Percentiles rank a stretch among this genome's conserved stretches.
phyloP scores from a whole-genome alignment of 495 filamentous ascomycete species.

The Xylaria scruposa region DNA sequence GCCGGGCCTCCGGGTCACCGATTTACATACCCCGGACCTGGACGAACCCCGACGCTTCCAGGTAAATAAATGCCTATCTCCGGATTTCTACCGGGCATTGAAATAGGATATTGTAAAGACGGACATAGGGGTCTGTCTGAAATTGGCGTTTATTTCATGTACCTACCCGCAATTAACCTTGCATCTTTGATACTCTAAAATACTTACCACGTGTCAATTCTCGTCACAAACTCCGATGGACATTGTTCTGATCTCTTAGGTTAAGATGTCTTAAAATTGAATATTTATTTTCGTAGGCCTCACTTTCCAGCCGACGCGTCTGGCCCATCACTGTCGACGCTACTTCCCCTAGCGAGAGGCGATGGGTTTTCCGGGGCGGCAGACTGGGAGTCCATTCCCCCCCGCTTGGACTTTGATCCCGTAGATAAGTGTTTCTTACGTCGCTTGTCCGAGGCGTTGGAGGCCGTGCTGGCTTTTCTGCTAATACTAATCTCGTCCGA shows the following conservation, averaged over 20 bases:
- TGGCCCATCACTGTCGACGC: constrained; percentile 39
- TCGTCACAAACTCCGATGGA: background rate
- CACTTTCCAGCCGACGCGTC: background rate
- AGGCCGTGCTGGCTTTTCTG: constrained; percentile 55
- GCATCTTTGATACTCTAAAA: background rate
- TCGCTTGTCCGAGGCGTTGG: constrained; percentile 56
- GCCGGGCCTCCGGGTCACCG: background rate
- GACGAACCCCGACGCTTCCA: background rate
- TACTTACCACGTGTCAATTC: background rate
- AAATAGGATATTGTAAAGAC: background rate
- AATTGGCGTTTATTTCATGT: background rate
- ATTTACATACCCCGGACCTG: background rate
- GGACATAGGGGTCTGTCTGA: background rate
- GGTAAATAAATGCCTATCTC: background rate
- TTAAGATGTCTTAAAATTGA: background rate
- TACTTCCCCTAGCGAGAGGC: constrained; percentile 57
- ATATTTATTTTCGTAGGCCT: background rate
- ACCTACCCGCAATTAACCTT: background rate
- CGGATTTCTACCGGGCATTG: background rate
- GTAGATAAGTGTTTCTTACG: constrained; percentile 52
- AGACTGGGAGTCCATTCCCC: constrained; percentile 52
- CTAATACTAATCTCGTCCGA: constrained; percentile 47
- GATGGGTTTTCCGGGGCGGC: constrained; percentile 59
- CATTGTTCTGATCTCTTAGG: background rate
- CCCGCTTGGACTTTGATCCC: constrained; percentile 42